phyloP scores from a whole-genome alignment of 768 basidiomycete genomes.

The Rhizopogon salebrosus region DNA sequence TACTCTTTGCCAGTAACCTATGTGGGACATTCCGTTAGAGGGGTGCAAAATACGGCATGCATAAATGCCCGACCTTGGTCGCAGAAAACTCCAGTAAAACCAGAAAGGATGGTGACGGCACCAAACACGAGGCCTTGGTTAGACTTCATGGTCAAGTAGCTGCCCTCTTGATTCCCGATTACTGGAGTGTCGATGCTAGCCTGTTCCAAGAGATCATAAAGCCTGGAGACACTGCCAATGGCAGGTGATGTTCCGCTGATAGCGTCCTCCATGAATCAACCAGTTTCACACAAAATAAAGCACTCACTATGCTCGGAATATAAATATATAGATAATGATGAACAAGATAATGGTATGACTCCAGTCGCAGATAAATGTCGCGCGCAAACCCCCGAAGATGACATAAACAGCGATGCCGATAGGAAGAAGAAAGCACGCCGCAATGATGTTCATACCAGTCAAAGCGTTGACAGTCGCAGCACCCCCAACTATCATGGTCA shows the following conservation, averaged over 20 bases:
- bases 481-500: constrained; percentile 31
- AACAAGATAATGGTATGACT: constrained; percentile 43
- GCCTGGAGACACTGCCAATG: constrained; percentile 32
- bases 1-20: constrained; percentile 51
- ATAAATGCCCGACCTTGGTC: constrained; percentile 36
- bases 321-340: constrained; percentile 32
- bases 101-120: constrained; percentile 31
- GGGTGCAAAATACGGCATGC: background rate
- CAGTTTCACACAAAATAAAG: background rate
- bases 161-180: constrained; percentile 42
- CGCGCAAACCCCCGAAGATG: constrained; percentile 36
- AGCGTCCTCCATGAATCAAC: constrained; percentile 4
- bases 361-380: constrained; percentile 42
- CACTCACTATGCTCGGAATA: constrained; percentile 28
- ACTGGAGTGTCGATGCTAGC: constrained; percentile 45
- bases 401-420: constrained; percentile 40
- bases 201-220: constrained; percentile 43
- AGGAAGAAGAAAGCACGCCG: constrained; percentile 42
- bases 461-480: constrained; percentile 40
- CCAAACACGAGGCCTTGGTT: constrained; percentile 40
- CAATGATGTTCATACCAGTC: constrained; percentile 40
- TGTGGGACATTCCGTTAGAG: constrained; percentile 4
- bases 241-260: constrained; percentile 32
- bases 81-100: constrained; percentile 45
- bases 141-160: constrained; percentile 55